Evolutionary conservation across 2,329 filamentous ascomycete genomes (phyloP), one percentile per base, ranked within the genome.

Genomic region (Fusarium solani-melongenae): DNA sequence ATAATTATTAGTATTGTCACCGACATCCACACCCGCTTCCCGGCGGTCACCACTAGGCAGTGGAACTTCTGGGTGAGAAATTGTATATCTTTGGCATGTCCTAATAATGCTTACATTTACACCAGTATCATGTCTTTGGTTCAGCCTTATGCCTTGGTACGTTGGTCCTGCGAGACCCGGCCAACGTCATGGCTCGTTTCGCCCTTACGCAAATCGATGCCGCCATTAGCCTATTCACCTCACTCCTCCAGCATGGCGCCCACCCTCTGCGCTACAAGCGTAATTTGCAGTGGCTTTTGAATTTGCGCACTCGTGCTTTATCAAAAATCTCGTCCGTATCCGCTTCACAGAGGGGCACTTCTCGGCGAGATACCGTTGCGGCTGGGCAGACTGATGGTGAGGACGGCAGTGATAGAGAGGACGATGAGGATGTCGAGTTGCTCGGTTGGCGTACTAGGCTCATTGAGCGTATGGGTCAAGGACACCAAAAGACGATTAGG

Each of bases 361-460:
- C 53, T 4, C 53, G 41, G 2, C 27, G n/a, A 60, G 39, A 53
- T 3, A n/a, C 27, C 22, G 11, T 51, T 10, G 20, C 7, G 20
- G 33, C 49, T 22, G 6, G 27, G 10, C 53, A n/a, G 12, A 60
- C 5, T n/a, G 33, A 34, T 34, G 31, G 11, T n/a, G 17, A 27
- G 17, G 58, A 46, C 22, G 49, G 3, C 3, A 17, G 38, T 27
- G 27, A 51, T n/a, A 39, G 46, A 33, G 55, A 38, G 17, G 53
- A 60, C 9, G 62, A 65, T 24, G 55, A 65, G 7, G 62, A 65
- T 60, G 41, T 65, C 3, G 62, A 60, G 31, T 22, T 59, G 22
- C 62, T 65, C 20, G 62, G 62, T 24, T 65, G 62, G 62, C 38
- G 62, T 8, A 65, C 62, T 2, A 49, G 62, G 14, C 62, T 65